Evolutionary conservation across 148 eudicot genomes (phyloP).

Genomic region (Chenopodium berlandieri): DNA sequence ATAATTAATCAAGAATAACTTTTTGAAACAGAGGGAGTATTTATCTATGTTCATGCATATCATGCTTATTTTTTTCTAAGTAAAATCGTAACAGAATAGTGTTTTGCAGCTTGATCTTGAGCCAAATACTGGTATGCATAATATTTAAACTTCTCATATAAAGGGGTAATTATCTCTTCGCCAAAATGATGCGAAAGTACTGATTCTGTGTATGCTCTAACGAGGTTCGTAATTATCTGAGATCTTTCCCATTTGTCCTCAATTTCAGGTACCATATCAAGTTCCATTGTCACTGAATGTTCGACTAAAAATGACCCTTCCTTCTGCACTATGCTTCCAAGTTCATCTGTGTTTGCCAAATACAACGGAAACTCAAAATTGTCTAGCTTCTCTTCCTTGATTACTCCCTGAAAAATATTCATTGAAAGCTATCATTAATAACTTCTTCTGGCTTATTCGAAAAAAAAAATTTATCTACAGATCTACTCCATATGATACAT

Average conservation of each 20-base stretch:
- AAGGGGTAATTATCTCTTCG: background rate
- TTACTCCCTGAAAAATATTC: conserved; percentile 3
- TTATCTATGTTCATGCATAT: too few species aligned
- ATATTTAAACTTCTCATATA: conserved; percentile 1
- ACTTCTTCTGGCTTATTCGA: too few species aligned
- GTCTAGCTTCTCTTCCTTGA: conserved; percentile 18
- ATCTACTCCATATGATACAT: too few species aligned
- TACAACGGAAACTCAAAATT: conserved; percentile 8
- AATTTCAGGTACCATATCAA: conserved; percentile 4
- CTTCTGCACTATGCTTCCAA: conserved; percentile 7
- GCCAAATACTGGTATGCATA: conserved; percentile 3
- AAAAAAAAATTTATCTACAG: too few species aligned
- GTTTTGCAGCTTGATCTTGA: background rate
- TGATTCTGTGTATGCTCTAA: conserved; percentile 14
- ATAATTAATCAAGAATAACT: too few species aligned
- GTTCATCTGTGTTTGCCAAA: background rate
- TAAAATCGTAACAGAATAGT: conserved; percentile 3
- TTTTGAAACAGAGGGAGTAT: too few species aligned
- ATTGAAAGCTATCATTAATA: background rate
- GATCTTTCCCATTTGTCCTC: background rate
- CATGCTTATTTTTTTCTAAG: background rate
- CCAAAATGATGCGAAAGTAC: conserved; percentile 10
- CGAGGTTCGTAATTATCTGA: background rate
- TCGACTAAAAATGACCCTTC: conserved; percentile 21
- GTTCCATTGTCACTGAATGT: background rate